Conservation (phyloP, 2,329 filamentous ascomycete species). For the Corynespora cassiicola region DNA sequence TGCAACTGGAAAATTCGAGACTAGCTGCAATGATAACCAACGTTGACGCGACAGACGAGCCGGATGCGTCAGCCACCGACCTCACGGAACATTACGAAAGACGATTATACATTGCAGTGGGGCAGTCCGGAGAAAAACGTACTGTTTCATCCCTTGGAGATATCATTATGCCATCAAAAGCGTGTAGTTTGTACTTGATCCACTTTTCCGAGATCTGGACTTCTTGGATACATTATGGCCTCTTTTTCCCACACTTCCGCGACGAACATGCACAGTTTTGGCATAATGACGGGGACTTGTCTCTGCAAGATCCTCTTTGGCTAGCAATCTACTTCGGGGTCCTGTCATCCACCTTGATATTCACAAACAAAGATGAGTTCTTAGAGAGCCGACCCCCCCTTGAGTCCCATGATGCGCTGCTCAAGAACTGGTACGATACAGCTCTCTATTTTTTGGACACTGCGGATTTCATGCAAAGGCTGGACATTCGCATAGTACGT, state of each 20-base stretch:
- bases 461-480: slow-evolving; percentile 16
- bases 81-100: slow-evolving; percentile 18
- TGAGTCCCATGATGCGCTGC: slow-evolving; percentile 4
- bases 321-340: slow-evolving; percentile 17
- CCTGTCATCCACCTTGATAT: slow-evolving; percentile 13
- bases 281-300: slow-evolving; percentile 5
- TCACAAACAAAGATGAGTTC: slow-evolving; percentile 15
- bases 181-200: slow-evolving; percentile 11
- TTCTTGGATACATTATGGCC: slow-evolving; percentile 18
- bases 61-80: slow-evolving; percentile 4
- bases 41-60: not conserved
- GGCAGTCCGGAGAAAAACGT: slow-evolving; percentile 6
- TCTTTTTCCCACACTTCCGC: slow-evolving; percentile 16
- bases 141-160: slow-evolving; percentile 8
- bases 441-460: slow-evolving; percentile 16
- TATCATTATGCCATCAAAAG: slow-evolving; percentile 7
- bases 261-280: slow-evolving; percentile 11
- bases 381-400: slow-evolving; percentile 6
- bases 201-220: slow-evolving; percentile 15
- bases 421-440: slow-evolving; percentile 15
- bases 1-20: slow-evolving; percentile 17
- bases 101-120: slow-evolving; percentile 10
- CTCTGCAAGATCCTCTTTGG: slow-evolving; percentile 12
- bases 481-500: slow-evolving; percentile 7
- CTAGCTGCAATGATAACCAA: slow-evolving; percentile 11